Conservation (phyloP, 2,329 filamentous ascomycete species). For the Colletotrichum tamarilloi region DNA sequence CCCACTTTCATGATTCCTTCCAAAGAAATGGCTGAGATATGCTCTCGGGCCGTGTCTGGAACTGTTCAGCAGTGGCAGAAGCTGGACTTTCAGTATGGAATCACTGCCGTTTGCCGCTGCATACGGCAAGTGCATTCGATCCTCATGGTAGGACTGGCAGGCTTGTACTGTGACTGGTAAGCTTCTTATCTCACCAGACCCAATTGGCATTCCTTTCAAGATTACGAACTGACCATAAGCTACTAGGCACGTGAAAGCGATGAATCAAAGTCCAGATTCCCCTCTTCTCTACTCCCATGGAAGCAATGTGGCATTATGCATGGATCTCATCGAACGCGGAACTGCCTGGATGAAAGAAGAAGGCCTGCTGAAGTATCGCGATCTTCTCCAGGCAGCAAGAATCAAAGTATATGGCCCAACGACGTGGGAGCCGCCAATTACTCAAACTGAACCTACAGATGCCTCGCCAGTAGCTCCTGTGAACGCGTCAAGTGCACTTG, state of each 20-base stretch:
- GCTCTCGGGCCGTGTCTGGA: conserved; percentile 38
- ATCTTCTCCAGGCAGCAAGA: conserved; percentile 33
- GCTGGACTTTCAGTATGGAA: conserved; percentile 33
- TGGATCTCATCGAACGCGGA: conserved; percentile 31
- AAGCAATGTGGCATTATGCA: conserved; percentile 31
- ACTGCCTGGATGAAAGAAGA: conserved; percentile 11
- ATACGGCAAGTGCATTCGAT: conserved; percentile 39
- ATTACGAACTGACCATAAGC: neutral
- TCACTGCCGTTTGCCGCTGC: conserved; percentile 37
- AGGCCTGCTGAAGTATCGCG: conserved; percentile 17
- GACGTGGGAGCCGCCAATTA: neutral
- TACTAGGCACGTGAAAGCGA: conserved; percentile 19
- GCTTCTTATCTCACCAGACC: neutral
- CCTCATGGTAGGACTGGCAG: conserved; percentile 38
- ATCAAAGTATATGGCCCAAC: conserved; percentile 33
- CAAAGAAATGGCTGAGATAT: conserved; percentile 37
- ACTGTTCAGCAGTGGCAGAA: conserved; percentile 38
- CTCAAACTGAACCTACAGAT: neutral
- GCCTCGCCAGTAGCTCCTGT: neutral
- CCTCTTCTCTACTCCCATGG: conserved; percentile 18
- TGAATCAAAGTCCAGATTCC: neutral
- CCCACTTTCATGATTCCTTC: conserved; percentile 43
- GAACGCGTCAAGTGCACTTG: neutral
- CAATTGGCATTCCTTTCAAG: too few species aligned
- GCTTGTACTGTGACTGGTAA: conserved; percentile 42